Percentiles rank a stretch among this genome's conserved stretches.
Conservation (phyloP, 345 rosid genomes). For the Dipteronia dyeriana region DNA sequence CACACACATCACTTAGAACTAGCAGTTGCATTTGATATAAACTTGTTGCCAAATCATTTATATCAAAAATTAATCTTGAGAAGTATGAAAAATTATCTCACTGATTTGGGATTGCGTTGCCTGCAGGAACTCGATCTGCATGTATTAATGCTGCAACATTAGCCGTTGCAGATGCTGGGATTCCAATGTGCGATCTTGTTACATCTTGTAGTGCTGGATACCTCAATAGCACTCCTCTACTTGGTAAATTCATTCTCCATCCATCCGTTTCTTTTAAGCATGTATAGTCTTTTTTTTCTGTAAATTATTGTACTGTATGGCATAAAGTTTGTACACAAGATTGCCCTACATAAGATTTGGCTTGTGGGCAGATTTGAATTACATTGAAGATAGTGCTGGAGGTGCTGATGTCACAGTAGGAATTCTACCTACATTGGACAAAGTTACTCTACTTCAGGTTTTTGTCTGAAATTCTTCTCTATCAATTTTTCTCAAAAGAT, state of each 20-base stretch:
- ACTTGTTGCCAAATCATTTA: not conserved
- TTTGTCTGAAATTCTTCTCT: slow-evolving; percentile 9
- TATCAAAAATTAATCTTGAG: not conserved
- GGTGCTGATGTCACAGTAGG: slow-evolving; percentile 96
- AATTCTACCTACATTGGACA: slow-evolving; percentile 79
- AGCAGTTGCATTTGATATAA: not conserved
- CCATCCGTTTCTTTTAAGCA: not conserved
- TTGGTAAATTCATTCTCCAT: slow-evolving; percentile 43
- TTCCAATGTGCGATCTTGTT: slow-evolving; percentile 94
- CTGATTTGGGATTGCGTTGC: not conserved
- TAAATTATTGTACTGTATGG: not conserved
- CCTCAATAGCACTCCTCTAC: slow-evolving; percentile 82
- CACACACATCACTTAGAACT: not conserved
- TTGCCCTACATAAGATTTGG: not conserved
- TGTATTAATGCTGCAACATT: slow-evolving; percentile 97
- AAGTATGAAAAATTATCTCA: not conserved
- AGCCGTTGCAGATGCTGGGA: slow-evolving; percentile 97
- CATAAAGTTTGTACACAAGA: not conserved
- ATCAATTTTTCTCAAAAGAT: not conserved
- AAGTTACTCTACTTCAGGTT: slow-evolving; percentile 98
- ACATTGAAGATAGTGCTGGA: slow-evolving; percentile 94
- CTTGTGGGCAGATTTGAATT: slow-evolving; percentile 65
- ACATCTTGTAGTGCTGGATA: slow-evolving; percentile 97
- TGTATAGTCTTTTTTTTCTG: not conserved
- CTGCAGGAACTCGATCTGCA: slow-evolving; percentile 87